Evolutionary conservation across 2,329 filamentous ascomycete species (phyloP), one percentile per base, ranked within the genome.

Genomic region (Penicillium expansum): DNA sequence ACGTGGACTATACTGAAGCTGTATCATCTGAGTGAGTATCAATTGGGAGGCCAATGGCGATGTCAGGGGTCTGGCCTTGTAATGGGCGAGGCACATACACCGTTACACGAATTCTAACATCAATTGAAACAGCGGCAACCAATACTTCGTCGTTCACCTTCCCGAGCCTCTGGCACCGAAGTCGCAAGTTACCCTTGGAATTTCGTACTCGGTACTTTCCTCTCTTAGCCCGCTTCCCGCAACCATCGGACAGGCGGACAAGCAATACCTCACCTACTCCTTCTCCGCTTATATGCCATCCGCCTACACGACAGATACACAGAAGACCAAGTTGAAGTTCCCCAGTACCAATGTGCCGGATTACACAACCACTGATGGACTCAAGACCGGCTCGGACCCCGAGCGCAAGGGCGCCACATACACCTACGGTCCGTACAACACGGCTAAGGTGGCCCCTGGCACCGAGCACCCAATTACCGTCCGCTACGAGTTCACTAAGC

Each of bases 301-400:
- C 10, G 87, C 89, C 59, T 99, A 99, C 79, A 78, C 83, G 18
- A 97, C 92, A 14, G 75, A 84, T 68, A 96, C 96, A 79, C 94
- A 99, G 75, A 97, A 97, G 85, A 97, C 94, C 38, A 96, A 97
- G 77, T 77, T 99, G 77, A 97, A 97, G 80, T 87, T 96, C 66
- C 84, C 90, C 47, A 88, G 85, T 53, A 79, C 83, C 62, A 87
- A 90, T 66, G 83, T 96, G 29, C 89, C 92, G 56, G 91, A 97
- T 71, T 96, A 91, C 76, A 96, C 91, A 52, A 87, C 84, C 62
- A 82, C 95, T 18, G 81, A 83, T 20, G 76, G 79, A 11, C 74
- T 82, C 45, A 86, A 83, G 64, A 78, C 83, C 42, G 86, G 84
- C 60, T 80, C 83, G 52, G 85, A 89, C 65, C 92, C 93, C 1